These are phyloP conservation scores for Penicillium diatomitis DNA, from an alignment of 495 filamentous ascomycete species.

Conservation along the genomic window DNA sequence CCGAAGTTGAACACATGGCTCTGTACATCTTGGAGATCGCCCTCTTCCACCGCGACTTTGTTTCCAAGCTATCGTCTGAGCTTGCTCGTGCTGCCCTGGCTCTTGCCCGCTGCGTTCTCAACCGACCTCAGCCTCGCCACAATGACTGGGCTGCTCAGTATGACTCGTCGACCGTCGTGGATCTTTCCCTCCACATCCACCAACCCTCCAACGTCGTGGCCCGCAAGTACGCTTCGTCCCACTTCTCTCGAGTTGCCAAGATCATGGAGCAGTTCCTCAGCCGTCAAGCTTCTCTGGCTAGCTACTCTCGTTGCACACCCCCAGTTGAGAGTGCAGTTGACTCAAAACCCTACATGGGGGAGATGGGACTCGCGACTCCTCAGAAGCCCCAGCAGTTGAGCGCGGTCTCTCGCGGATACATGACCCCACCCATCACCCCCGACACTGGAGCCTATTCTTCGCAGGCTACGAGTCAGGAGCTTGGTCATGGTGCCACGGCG, in stretches of 20 bases:
- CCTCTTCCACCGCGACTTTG: slow-evolving; percentile 92
- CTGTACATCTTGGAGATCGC: slow-evolving; percentile 90
- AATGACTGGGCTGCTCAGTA: slow-evolving; percentile 75
- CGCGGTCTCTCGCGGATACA: slow-evolving; percentile 67
- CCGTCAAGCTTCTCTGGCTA: slow-evolving; percentile 66
- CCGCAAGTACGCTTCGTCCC: slow-evolving; percentile 77
- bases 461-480: slow-evolving; percentile 18
- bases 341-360: slow-evolving; percentile 42
- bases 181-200: slow-evolving; percentile 76
- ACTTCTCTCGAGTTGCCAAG: slow-evolving; percentile 71
- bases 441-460: slow-evolving; percentile 55
- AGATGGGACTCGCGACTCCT: slow-evolving; percentile 63
- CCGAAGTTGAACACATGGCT: slow-evolving; percentile 89
- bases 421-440: slow-evolving; percentile 95
- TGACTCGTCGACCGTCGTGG: slow-evolving; percentile 68
- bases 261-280: slow-evolving; percentile 80
- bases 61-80: slow-evolving; percentile 78
- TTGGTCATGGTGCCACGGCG: slow-evolving; percentile 17
- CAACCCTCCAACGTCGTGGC: slow-evolving; percentile 77
- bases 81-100: slow-evolving; percentile 83
- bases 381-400: slow-evolving; percentile 64
- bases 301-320: slow-evolving; percentile 61
- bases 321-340: slow-evolving; percentile 52
- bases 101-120: slow-evolving; percentile 77
- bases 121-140: slow-evolving; percentile 62